Conservation (phyloP, 148 eudicot genomes). For the Fagopyrum tataricum region DNA sequence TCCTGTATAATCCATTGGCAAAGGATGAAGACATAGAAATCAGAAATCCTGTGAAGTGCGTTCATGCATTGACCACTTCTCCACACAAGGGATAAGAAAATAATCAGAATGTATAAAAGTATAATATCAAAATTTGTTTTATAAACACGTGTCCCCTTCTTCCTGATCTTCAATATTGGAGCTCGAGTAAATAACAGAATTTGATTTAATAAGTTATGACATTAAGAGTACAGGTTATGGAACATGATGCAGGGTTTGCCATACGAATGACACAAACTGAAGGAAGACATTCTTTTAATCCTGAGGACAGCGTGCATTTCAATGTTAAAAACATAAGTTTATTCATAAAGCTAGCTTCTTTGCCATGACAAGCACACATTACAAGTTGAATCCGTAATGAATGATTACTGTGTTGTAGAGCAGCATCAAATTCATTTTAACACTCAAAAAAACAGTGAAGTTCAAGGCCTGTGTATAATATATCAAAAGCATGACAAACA, state of each 20-base stretch:
- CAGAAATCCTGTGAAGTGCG: not conserved
- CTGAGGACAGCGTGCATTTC: no score
- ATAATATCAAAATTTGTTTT: not conserved
- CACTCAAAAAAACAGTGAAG: not conserved
- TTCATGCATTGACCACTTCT: no score
- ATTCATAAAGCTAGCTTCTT: not conserved
- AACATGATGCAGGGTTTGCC: no score
- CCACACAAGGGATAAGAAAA: no score
- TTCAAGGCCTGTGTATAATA: not conserved
- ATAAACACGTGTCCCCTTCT: not conserved
- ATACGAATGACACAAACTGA: no score
- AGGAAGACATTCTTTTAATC: no score
- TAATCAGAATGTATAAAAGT: no score
- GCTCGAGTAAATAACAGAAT: not conserved
- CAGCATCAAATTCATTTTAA: not conserved
- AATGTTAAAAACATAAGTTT: not conserved
- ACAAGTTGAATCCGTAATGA: not conserved
- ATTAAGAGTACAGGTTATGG: no score
- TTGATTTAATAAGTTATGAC: not conserved
- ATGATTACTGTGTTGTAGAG: not conserved
- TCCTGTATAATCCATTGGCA: slow-evolving; percentile 40
- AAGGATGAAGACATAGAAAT: not conserved
- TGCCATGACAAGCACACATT: not conserved
- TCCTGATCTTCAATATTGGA: not conserved
- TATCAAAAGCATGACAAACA: not conserved